A percentile compares a stretch with the other conserved stretches of the same genome.
These are phyloP conservation scores for Zygnema cylindricum DNA, from an alignment of 139 green algal species.

Conservation along the genomic window DNA sequence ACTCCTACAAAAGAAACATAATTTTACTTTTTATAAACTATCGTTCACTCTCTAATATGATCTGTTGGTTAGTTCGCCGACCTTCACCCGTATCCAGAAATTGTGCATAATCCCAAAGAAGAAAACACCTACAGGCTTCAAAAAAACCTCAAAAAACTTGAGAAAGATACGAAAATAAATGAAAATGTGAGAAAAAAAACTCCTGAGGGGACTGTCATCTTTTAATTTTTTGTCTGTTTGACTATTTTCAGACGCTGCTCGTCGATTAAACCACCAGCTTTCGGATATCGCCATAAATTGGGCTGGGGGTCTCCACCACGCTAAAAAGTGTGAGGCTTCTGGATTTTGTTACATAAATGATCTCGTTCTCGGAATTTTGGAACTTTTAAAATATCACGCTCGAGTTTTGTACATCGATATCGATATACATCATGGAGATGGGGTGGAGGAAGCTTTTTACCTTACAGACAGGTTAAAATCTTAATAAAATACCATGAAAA, in stretches of 20 bases:
- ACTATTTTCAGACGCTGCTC: slow-evolving; percentile 55
- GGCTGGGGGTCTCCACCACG: slow-evolving; percentile 95
- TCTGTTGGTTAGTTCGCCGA: too few species aligned
- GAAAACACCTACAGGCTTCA: too few species aligned
- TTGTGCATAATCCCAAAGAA: too few species aligned
- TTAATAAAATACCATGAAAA: background rate
- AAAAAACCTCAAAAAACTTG: too few species aligned
- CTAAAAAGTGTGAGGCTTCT: slow-evolving; percentile 88
- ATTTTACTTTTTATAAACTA: too few species aligned
- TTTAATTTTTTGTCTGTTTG: too few species aligned
- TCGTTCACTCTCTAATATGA: too few species aligned
- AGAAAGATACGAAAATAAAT: too few species aligned
- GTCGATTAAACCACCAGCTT: slow-evolving; percentile 78
- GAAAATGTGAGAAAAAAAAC: too few species aligned
- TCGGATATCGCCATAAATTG: slow-evolving; percentile 97
- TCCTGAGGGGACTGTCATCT: too few species aligned
- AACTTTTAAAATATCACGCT: slow-evolving; percentile 93
- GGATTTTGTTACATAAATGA: slow-evolving; percentile 99
- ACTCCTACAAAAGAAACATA: too few species aligned
- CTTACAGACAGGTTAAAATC: slow-evolving; percentile 72
- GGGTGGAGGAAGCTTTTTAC: slow-evolving; percentile 97
- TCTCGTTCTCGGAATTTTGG: slow-evolving; percentile 94
- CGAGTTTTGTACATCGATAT: slow-evolving; percentile 76
- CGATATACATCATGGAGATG: slow-evolving; percentile 97
- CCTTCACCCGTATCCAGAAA: too few species aligned